These are phyloP conservation scores for Mycena albidolilacea DNA, from an alignment of 768 basidiomycete species.

Conservation along the genomic window DNA sequence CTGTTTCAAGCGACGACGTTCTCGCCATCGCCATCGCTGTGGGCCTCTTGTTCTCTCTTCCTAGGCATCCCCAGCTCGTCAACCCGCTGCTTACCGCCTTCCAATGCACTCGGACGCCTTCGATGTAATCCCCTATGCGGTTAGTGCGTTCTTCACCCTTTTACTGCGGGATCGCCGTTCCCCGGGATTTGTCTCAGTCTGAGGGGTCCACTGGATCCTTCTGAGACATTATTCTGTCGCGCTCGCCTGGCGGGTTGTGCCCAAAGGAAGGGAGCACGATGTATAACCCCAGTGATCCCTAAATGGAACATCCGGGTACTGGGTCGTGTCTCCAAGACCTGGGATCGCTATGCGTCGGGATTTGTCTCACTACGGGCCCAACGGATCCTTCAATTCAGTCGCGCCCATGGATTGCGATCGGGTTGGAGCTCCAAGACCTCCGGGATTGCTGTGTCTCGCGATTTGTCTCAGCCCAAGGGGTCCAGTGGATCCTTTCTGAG, in stretches of 20 bases:
- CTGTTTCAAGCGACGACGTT: conserved; percentile 25
- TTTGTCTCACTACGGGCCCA: too few species aligned
- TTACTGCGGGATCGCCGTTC: neutral
- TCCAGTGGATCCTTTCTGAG: neutral
- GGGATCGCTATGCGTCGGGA: too few species aligned
- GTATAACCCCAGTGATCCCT: too few species aligned
- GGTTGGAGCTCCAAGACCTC: too few species aligned
- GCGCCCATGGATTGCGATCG: too few species aligned
- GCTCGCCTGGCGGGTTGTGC: too few species aligned
- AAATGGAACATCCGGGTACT: too few species aligned
- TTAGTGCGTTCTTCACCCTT: conserved; percentile 48
- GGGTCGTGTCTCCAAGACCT: too few species aligned
- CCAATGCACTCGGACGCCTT: conserved; percentile 74
- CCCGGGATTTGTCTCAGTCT: neutral
- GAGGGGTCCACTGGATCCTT: neutral
- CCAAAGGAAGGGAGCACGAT: too few species aligned
- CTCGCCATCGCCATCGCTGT: conserved; percentile 6
- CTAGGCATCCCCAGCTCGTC: conserved; percentile 5
- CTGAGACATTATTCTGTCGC: conserved; percentile 22
- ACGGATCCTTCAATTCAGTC: too few species aligned
- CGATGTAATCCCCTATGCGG: conserved; percentile 91
- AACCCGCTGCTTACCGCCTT: neutral
- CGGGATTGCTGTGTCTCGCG: neutral
- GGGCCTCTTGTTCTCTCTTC: conserved; percentile 1
- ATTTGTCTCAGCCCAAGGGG: neutral